A percentile compares a stretch with the other conserved stretches of the same genome.
phyloP scores from a whole-genome alignment of 306 rosid genomes.

The Lithocarpus polystachyus region DNA sequence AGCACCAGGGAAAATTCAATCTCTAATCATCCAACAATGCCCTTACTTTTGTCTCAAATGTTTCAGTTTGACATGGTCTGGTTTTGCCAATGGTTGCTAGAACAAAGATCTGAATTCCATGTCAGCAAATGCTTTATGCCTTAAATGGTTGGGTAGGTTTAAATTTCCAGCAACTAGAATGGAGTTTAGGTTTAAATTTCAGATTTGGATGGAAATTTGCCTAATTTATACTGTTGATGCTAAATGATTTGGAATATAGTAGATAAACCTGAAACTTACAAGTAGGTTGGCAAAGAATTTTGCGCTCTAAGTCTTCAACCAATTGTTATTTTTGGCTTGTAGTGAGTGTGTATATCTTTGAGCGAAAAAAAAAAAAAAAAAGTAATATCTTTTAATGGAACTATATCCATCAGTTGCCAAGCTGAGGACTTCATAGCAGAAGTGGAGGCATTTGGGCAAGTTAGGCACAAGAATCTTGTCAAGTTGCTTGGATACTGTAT shows the following conservation, averaged over 20 bases:
- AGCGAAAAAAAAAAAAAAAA: too few relatives aligned
- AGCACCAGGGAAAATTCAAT: too few relatives aligned
- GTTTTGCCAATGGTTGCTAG: background rate
- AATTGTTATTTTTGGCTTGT: background rate
- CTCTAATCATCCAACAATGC: too few relatives aligned
- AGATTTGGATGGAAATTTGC: background rate
- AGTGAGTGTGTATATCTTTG: background rate
- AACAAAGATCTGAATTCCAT: background rate
- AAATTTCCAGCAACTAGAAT: too few relatives aligned
- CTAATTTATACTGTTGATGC: background rate
- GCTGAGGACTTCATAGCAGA: conserved; percentile 45
- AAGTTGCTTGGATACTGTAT: conserved; percentile 53
- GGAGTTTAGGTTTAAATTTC: too few relatives aligned
- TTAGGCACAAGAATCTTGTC: conserved; percentile 52
- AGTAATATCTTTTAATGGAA: background rate
- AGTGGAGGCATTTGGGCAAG: conserved; percentile 53
- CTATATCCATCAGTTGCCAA: conserved; percentile 30
- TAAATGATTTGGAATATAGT: background rate
- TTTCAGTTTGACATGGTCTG: background rate
- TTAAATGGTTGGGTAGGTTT: background rate
- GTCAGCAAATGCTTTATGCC: too few relatives aligned
- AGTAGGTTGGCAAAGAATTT: background rate
- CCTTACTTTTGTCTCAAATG: background rate
- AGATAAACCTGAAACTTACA: background rate
- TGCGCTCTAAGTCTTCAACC: background rate